phyloP scores from a whole-genome alignment of 2,329 filamentous ascomycete species.

The Fusarium pseudoanthophilum region DNA sequence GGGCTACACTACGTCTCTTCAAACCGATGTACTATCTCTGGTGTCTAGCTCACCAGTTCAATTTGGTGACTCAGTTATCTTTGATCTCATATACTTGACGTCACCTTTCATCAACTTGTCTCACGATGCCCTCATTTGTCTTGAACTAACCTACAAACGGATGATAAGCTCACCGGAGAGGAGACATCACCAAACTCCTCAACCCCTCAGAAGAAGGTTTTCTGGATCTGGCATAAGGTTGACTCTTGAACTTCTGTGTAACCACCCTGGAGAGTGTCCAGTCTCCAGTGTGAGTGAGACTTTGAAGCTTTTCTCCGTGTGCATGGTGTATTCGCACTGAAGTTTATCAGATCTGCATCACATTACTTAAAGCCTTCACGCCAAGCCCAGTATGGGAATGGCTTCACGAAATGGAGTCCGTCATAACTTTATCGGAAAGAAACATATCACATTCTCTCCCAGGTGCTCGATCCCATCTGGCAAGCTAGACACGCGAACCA shows the following conservation, averaged over 20 bases:
- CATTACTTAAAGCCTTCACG: background rate
- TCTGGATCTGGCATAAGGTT: no score
- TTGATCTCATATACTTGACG: background rate
- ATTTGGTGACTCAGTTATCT: background rate
- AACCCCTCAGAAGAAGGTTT: background rate
- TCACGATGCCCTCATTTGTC: background rate
- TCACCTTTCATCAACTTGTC: background rate
- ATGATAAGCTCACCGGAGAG: background rate
- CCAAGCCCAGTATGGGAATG: slow-evolving; percentile 3
- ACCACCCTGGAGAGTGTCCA: background rate
- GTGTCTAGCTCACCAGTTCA: background rate
- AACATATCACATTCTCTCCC: background rate
- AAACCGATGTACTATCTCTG: background rate
- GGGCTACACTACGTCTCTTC: background rate
- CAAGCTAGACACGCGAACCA: background rate
- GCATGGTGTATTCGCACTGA: background rate
- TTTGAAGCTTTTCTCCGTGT: background rate
- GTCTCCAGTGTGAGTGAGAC: background rate
- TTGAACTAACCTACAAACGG: background rate
- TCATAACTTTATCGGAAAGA: background rate
- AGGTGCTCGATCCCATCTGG: background rate
- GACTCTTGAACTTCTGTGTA: background rate
- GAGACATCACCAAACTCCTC: background rate
- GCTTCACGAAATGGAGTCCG: background rate
- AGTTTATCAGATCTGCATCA: background rate